phyloP scores from a whole-genome alignment of 164 flowering plant genomes.

The Annona squamosa region DNA sequence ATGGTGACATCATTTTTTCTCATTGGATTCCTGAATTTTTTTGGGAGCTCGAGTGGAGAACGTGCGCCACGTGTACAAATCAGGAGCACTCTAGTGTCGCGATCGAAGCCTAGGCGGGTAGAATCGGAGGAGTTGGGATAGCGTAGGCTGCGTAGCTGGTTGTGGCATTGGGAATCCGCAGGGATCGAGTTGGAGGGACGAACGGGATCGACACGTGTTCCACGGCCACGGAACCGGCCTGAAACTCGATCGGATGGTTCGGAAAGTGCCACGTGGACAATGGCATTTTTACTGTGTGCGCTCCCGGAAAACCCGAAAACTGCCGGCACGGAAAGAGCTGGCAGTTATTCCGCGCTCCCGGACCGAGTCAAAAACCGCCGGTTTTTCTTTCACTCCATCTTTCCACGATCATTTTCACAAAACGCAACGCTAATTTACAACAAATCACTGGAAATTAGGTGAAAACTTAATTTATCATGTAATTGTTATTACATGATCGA shows the following conservation, averaged over 20 bases:
- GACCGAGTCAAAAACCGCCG: conserved; percentile 3
- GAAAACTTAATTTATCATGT: no score
- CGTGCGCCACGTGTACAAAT: not conserved
- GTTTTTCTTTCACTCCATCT: not conserved
- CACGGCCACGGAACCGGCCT: conserved; percentile 8
- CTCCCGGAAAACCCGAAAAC: conserved; percentile 14
- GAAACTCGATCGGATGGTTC: not conserved
- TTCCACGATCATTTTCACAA: not conserved
- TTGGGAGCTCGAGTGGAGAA: not conserved
- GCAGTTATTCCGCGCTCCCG: conserved; percentile 33
- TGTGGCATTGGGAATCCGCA: not conserved
- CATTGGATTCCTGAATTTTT: no score
- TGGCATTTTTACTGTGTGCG: conserved; percentile 8
- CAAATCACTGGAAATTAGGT: no score
- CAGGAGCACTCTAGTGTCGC: not conserved
- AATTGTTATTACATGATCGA: no score
- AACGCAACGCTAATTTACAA: no score
- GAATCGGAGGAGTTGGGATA: not conserved
- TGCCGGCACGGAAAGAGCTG: conserved; percentile 35
- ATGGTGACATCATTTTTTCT: no score
- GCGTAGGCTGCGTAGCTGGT: not conserved
- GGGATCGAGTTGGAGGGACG: not conserved
- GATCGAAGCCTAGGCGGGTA: not conserved
- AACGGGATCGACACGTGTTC: conserved; percentile 9
- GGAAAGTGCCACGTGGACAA: not conserved